Percentiles rank a stretch among this genome's conserved stretches.
Evolutionary conservation across 2,329 filamentous ascomycete species (phyloP).

Genomic region (Microsporum audouinii): DNA sequence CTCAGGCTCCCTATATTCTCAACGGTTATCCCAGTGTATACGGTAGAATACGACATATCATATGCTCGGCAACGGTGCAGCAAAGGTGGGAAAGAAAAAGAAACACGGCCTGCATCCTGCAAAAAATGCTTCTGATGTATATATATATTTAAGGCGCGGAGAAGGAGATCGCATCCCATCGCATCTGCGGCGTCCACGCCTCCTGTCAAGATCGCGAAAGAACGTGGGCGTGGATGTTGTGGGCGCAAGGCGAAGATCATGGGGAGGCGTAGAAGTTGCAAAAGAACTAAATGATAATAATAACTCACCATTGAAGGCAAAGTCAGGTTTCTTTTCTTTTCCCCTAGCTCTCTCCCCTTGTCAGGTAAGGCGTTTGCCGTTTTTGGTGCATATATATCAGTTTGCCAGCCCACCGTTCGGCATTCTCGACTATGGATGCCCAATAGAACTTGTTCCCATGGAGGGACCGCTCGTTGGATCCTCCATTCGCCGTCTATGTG

Average conservation of each 20-base stretch:
- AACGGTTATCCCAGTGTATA: neutral
- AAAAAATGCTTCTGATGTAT: neutral
- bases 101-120: neutral
- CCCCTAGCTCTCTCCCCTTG: neutral
- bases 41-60: neutral
- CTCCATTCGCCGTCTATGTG: neutral
- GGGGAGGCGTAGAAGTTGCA: neutral
- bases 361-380: neutral
- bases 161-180: conserved; percentile 1
- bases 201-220: neutral
- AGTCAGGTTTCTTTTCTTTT: neutral
- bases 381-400: neutral
- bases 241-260: neutral
- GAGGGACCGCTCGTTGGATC: neutral
- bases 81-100: neutral
- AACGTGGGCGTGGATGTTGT: neutral
- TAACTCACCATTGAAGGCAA: neutral
- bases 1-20: neutral
- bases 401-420: neutral
- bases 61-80: conserved; percentile 3
- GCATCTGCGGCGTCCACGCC: neutral
- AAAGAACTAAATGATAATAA: neutral
- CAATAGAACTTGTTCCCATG: neutral
- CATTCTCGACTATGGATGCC: neutral
- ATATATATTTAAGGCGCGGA: neutral